Base-by-base conservation (phyloP, 78 protist genomes). In the Pirum gemmata region DNA sequence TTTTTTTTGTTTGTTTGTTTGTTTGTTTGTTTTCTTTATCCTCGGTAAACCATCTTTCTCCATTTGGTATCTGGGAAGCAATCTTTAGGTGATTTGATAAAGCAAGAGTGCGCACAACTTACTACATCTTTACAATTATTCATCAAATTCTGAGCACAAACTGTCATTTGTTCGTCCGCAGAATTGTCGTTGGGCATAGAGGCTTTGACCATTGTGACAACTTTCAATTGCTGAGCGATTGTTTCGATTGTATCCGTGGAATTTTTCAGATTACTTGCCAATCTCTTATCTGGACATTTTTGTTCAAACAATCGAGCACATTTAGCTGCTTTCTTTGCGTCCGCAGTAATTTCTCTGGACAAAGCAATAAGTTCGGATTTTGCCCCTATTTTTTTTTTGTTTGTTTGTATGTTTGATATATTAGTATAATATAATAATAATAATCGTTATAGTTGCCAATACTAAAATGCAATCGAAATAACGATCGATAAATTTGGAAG, bases 141-240 rank as follows among this genome's bases (percentile, higher is more conserved):
- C 88, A 84, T 84, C 78, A 84, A 31, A 67, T 84, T 84, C 74
- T 29, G 8, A 21, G 88, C 88, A 40, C 88, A 84, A 38, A 84
- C 74, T 38, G 38, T 84, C 80, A 84, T 73, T 51, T 84, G 88
- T 8, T 39, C 34, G n/a, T 84, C 88, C 27, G 88, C 88, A 27
- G 72, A 39, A 8, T 67, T 38, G 61, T 84, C 88, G 21, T 27
- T 21, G 8, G 41, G 73, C 61, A 31, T 31, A 2, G 88, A 31
- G 2, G 88, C 88, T 31, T 84, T 84, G 25, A 84, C 88, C 2
- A 75, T 51, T 34, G 88, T 75, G 38, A 84, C 74, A 38, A 84
- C 41, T 38, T 41, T 35, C 26, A 84, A 75, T 75, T 84, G 88
- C 29, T 2, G 2, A 38, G 38, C 88, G 0, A 84, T 84, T 61